These are phyloP conservation scores for Phoma sp. DNA, from an alignment of 2,329 filamentous ascomycete species.

Conservation along the genomic window DNA sequence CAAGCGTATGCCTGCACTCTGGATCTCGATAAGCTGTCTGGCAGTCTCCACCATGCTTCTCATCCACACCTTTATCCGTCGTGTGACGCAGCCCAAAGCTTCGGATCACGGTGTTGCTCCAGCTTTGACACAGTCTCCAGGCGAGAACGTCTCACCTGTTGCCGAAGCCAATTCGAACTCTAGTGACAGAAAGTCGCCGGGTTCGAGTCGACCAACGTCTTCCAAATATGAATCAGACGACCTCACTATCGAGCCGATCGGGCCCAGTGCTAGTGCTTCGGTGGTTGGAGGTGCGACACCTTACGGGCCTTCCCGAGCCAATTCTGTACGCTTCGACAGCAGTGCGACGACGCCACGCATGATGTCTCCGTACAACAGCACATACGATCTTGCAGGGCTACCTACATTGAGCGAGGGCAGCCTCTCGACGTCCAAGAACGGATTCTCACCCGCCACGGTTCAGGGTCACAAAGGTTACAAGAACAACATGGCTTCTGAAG, in stretches of 20 bases:
- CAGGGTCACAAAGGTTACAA: constrained; percentile 4
- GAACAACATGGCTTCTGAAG: constrained; percentile 22
- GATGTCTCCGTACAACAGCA: constrained; percentile 24
- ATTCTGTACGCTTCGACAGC: constrained; percentile 34
- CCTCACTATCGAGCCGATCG: constrained; percentile 30
- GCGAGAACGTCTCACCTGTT: not conserved
- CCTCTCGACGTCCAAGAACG: constrained; percentile 18
- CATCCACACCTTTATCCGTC: constrained; percentile 39
- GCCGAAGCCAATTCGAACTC: not conserved
- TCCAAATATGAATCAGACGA: constrained; percentile 29
- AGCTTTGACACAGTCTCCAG: not conserved
- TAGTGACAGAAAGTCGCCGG: not conserved
- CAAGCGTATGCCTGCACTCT: constrained; percentile 40
- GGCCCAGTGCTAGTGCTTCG: constrained; percentile 25
- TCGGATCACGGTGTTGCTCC: constrained; percentile 12
- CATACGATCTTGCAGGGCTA: constrained; percentile 4
- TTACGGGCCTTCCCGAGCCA: constrained; percentile 24
- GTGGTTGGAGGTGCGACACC: constrained; percentile 29
- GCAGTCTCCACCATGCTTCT: constrained; percentile 38
- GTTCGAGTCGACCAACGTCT: constrained; percentile 12
- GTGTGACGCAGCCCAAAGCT: constrained; percentile 22
- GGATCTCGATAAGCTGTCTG: constrained; percentile 41
- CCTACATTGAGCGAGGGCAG: constrained; percentile 23
- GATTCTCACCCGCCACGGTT: constrained; percentile 14
- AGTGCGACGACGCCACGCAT: constrained; percentile 29